These are phyloP conservation scores for Biscutella auriculata DNA, from an alignment of 441 rosid species.

Conservation along the genomic window DNA sequence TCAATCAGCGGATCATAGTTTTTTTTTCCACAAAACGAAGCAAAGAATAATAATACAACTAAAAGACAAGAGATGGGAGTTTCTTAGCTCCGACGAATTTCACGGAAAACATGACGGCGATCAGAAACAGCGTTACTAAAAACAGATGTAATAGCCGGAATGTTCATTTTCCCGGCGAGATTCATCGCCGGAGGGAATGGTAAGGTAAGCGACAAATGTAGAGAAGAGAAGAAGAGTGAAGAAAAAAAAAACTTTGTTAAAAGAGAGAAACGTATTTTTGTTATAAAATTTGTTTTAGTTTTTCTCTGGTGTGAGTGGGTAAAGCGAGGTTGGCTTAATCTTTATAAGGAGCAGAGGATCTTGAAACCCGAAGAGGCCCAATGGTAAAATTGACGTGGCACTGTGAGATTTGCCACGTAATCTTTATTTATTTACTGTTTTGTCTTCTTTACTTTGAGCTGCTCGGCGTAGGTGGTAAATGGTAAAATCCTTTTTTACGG, in stretches of 20 bases:
- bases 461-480: conserved; percentile 19
- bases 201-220: neutral
- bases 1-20: conserved; percentile 17
- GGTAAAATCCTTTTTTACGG: conserved; percentile 24
- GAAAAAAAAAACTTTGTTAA: too few relatives aligned
- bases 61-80: neutral
- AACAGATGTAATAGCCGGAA: conserved; percentile 22
- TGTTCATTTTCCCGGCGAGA: conserved; percentile 36
- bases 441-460: neutral
- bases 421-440: conserved; percentile 6
- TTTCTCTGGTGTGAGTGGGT: neutral
- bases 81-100: conserved; percentile 20
- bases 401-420: conserved; percentile 16
- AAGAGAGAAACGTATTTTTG: neutral
- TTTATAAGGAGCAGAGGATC: conserved; percentile 28
- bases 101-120: conserved; percentile 60
- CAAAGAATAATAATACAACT: conserved; percentile 31
- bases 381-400: conserved; percentile 26
- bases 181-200: conserved; percentile 19
- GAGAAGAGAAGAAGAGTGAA: too few relatives aligned
- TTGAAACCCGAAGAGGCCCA: conserved; percentile 11
- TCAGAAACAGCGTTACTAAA: conserved; percentile 41
- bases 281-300: neutral
- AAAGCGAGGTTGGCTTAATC: conserved; percentile 7
- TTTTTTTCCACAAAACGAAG: conserved; percentile 13